A percentile compares a stretch with the other conserved stretches of the same genome.
Conservation (phyloP, 2,329 filamentous ascomycete genomes). For the Conoideocrella luteorostrata region DNA sequence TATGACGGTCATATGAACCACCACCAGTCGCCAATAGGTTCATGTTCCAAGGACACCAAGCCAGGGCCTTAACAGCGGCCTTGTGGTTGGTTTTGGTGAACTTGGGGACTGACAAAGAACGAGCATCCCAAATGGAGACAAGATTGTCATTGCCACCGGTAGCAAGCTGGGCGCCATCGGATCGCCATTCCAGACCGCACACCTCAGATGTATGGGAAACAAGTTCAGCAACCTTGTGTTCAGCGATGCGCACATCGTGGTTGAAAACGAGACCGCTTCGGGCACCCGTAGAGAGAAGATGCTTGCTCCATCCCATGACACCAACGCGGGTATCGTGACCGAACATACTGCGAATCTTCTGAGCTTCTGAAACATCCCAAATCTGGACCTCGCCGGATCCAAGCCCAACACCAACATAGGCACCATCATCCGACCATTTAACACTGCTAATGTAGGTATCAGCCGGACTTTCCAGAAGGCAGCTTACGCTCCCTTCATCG, state of each 20-base stretch:
- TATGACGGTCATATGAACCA: constrained; percentile 93
- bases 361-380: constrained; percentile 93
- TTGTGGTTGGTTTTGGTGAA: constrained; percentile 99
- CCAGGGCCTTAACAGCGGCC: constrained; percentile 94
- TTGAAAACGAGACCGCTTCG: constrained; percentile 95
- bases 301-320: constrained; percentile 99
- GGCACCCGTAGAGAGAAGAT: constrained; percentile 89
- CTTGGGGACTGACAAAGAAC: constrained; percentile 86
- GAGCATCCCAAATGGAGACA: constrained; percentile 97
- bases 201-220: constrained; percentile 97
- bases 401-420: constrained; percentile 91
- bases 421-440: constrained; percentile 96
- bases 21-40: constrained; percentile 95
- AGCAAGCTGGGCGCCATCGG: constrained; percentile 91
- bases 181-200: constrained; percentile 95
- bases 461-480: constrained; percentile 75
- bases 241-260: constrained; percentile 93
- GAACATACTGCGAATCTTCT: constrained; percentile 97
- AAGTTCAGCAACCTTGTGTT: constrained; percentile 97
- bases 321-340: constrained; percentile 94
- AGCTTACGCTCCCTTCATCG: constrained; percentile 82
- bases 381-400: constrained; percentile 97
- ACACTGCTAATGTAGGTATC: constrained; percentile 98
- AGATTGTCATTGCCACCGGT: constrained; percentile 99
- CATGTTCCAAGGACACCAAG: constrained; percentile 98